These are phyloP conservation scores for Arthrobotrys megalospora DNA, from an alignment of 2,329 filamentous ascomycete genomes.

Conservation along the genomic window DNA sequence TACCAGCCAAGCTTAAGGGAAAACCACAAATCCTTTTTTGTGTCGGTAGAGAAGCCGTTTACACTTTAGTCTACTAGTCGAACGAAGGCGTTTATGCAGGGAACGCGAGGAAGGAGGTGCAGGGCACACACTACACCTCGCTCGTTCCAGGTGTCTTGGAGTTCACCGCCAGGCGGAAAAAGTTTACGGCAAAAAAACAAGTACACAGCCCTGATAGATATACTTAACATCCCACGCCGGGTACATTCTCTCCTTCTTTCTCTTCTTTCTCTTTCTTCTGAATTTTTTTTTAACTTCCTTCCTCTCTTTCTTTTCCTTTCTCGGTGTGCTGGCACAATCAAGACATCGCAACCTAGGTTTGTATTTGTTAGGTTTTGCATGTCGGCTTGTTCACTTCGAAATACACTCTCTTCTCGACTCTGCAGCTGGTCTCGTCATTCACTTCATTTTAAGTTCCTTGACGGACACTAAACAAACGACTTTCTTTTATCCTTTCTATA, in stretches of 20 bases:
- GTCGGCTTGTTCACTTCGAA: conserved; percentile 33
- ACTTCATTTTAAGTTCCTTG: conserved; percentile 26
- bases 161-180: conserved; percentile 9
- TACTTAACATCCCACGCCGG: conserved; percentile 15
- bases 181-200: background rate
- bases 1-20: background rate
- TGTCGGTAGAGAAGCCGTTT: background rate
- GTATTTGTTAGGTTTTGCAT: conserved; percentile 31
- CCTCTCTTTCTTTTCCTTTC: conserved; percentile 41
- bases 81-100: conserved; percentile 26
- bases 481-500: conserved; percentile 1
- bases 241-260: conserved; percentile 44
- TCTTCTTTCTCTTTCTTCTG: conserved; percentile 24
- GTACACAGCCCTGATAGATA: conserved; percentile 18
- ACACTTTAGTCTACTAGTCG: background rate
- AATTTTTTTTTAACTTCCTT: conserved; percentile 22
- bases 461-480: conserved; percentile 5
- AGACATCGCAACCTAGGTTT: conserved; percentile 38
- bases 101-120: conserved; percentile 28
- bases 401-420: conserved; percentile 18
- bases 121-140: conserved; percentile 11
- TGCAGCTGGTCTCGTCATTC: conserved; percentile 25
- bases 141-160: conserved; percentile 17
- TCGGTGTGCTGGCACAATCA: conserved; percentile 51
- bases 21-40: background rate